A percentile compares a stretch with the other conserved stretches of the same genome.
phyloP scores from a whole-genome alignment of 1,139 yeast species.

The Sugiyamaella sp. region DNA sequence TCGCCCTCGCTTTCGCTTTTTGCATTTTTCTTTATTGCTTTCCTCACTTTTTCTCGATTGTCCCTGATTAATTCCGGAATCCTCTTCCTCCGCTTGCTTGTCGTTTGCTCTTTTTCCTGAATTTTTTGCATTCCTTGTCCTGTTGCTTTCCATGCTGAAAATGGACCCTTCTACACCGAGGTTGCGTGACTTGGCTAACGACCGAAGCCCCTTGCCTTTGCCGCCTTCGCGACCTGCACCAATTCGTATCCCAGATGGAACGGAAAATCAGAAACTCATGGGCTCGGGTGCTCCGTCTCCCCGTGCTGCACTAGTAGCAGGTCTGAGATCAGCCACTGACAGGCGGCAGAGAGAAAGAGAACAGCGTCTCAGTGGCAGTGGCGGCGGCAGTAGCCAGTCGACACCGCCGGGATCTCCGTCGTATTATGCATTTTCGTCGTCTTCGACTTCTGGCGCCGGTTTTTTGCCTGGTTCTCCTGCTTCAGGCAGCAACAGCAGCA shows the following conservation, averaged over 20 bases:
- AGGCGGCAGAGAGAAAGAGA: slow-evolving; percentile 37
- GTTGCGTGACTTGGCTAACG: slow-evolving; percentile 10
- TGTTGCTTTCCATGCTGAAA: too few relatives aligned
- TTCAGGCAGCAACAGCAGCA: not conserved
- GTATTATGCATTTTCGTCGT: slow-evolving; percentile 4
- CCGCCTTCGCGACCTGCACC: slow-evolving; percentile 28
- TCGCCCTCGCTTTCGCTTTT: not conserved
- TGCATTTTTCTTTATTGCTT: not conserved
- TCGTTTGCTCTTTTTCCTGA: too few relatives aligned
- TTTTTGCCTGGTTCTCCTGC: slow-evolving; percentile 4
- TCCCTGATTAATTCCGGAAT: not conserved
- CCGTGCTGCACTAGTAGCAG: slow-evolving; percentile 41
- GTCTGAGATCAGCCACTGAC: slow-evolving; percentile 40
- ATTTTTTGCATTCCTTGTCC: not conserved
- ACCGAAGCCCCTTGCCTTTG: slow-evolving; percentile 5
- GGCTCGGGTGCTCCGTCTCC: slow-evolving; percentile 25
- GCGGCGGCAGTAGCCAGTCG: slow-evolving; percentile 22
- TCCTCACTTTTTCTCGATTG: not conserved
- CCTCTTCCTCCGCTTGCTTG: too few relatives aligned
- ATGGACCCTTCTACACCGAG: slow-evolving; percentile 8
- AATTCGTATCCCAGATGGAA: slow-evolving; percentile 30
- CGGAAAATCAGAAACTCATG: slow-evolving; percentile 21
- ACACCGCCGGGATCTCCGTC: slow-evolving; percentile 20
- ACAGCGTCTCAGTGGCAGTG: too few relatives aligned
- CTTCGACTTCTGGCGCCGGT: slow-evolving; percentile 1